Base-by-base conservation (phyloP, 208 protist species). In the Leishmania major region DNA sequence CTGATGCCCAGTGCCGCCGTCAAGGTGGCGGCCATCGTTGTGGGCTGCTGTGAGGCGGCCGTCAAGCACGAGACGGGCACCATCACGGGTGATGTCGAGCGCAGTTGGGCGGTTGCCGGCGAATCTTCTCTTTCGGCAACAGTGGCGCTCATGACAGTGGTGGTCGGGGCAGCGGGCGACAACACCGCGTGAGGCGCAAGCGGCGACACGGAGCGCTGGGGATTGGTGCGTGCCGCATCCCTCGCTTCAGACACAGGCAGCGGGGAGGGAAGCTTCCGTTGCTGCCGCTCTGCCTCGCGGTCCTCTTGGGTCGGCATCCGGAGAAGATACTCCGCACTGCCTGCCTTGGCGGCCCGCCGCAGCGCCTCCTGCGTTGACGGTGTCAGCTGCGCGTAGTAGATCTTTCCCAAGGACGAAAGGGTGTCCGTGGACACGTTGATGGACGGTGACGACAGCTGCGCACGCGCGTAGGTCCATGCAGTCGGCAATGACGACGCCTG, bases 1-100 rank as follows among this genome's bases (percentile, higher is more conserved):
- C 37, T 78, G 35, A 85, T 51, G 22, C 82, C 77, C 25, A 85
- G 73, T 37, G 82, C 82, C 55, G 72, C 78, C 15, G 73, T 85
- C 71, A 79, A 59, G 60, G 77, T 85, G 2, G 77, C 78, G 10
- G 82, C 77, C 72, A 85, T 85, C 62, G 64, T 81, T 28, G 82
- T 70, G 40, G 60, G 82, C 60, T 47, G 53, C 15, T 40, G 70
- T 49, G 72, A 53, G 71, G 71, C 60, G 49, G 43, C 8, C 57
- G 47, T 40, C 62, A 37, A 28, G 64, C 4, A 25, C 17, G 64
- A 7, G 35, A 10, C 15, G 31, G 64, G 2, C 64, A 28, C 35
- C 64, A 25, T 22, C 64, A 70, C n/a, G 4, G 64, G 64, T 7
- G 40, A 45, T 2, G 40, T 0, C 40, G 67, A 40, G 67, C 15